Evolutionary conservation across 371 early-diverging fungal species (phyloP).

Genomic region (Apophysomyces ossiformis): DNA sequence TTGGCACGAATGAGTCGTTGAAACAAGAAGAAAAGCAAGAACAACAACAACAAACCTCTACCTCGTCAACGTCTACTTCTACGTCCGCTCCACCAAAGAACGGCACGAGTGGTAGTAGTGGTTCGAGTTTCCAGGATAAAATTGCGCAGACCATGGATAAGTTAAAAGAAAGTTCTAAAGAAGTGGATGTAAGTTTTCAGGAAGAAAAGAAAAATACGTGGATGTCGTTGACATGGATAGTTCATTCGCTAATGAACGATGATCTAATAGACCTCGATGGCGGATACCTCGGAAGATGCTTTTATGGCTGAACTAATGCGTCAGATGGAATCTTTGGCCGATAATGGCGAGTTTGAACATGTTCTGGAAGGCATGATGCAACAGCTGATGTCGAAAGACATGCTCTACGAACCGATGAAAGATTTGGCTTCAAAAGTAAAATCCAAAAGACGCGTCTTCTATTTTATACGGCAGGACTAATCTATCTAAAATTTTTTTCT

Average conservation of each 20-base stretch:
- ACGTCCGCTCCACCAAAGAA: too few relatives aligned
- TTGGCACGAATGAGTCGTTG: conserved; percentile 35
- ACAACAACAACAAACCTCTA: too few relatives aligned
- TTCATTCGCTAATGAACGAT: too few relatives aligned
- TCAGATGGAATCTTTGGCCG: conserved; percentile 85
- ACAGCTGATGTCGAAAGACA: conserved; percentile 88
- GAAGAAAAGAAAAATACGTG: background rate
- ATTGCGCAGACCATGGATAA: conserved; percentile 87
- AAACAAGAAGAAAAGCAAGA: too few relatives aligned
- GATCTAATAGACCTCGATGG: conserved; percentile 57
- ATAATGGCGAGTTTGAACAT: conserved; percentile 80
- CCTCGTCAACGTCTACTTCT: too few relatives aligned
- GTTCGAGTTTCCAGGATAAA: conserved; percentile 70
- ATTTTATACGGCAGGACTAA: too few relatives aligned
- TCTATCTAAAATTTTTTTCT: too few relatives aligned
- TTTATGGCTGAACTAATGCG: conserved; percentile 89
- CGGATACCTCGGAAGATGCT: conserved; percentile 64
- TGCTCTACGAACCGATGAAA: conserved; percentile 93
- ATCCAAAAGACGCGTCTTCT: too few relatives aligned
- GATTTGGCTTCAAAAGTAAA: conserved; percentile 75
- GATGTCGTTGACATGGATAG: background rate
- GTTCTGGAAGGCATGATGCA: conserved; percentile 90
- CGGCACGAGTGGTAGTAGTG: too few relatives aligned
- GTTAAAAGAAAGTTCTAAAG: conserved; percentile 81
- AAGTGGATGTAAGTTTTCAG: conserved; percentile 69